phyloP scores from a whole-genome alignment of 2,329 filamentous ascomycete species.

The Exophiala sp. region DNA sequence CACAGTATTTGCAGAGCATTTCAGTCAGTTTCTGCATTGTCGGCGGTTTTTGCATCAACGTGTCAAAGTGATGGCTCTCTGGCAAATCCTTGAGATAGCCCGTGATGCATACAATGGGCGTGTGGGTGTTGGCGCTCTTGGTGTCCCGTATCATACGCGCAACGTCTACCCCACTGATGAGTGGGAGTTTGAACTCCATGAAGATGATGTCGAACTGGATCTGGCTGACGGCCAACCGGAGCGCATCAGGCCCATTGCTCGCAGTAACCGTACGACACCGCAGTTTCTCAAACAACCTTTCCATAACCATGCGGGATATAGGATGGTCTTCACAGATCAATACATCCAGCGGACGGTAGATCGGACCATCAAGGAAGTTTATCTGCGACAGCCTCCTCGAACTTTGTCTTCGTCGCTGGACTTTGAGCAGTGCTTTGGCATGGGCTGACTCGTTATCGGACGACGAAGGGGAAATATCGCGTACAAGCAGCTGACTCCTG shows the following conservation, averaged over 20 bases:
- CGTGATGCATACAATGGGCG: conserved; percentile 92
- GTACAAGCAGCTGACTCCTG: conserved; percentile 84
- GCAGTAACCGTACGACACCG: conserved; percentile 91
- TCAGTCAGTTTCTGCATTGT: conserved; percentile 87
- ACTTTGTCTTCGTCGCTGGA: conserved; percentile 90
- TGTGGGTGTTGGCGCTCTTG: conserved; percentile 88
- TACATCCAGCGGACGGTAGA: conserved; percentile 85
- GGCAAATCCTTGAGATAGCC: conserved; percentile 97
- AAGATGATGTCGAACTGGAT: conserved; percentile 99
- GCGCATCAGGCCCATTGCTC: conserved; percentile 81
- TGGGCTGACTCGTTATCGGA: conserved; percentile 96
- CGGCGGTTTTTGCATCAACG: conserved; percentile 91
- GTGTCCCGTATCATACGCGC: conserved; percentile 97
- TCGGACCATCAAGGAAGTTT: conserved; percentile 72
- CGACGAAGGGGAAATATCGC: conserved; percentile 78
- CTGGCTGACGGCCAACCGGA: conserved; percentile 89
- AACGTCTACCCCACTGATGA: conserved; percentile 91
- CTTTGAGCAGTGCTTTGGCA: conserved; percentile 80
- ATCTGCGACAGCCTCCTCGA: conserved; percentile 92
- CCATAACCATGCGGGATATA: conserved; percentile 97
- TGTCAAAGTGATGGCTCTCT: conserved; percentile 91
- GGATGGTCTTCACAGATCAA: conserved; percentile 97
- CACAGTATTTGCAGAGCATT: conserved; percentile 77
- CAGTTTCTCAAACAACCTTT: conserved; percentile 90
- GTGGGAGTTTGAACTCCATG: conserved; percentile 91